A percentile compares a stretch with the other conserved stretches of the same genome.
phyloP scores from a whole-genome alignment of 176 grass and related monocot species.

The Zea luxurians region DNA sequence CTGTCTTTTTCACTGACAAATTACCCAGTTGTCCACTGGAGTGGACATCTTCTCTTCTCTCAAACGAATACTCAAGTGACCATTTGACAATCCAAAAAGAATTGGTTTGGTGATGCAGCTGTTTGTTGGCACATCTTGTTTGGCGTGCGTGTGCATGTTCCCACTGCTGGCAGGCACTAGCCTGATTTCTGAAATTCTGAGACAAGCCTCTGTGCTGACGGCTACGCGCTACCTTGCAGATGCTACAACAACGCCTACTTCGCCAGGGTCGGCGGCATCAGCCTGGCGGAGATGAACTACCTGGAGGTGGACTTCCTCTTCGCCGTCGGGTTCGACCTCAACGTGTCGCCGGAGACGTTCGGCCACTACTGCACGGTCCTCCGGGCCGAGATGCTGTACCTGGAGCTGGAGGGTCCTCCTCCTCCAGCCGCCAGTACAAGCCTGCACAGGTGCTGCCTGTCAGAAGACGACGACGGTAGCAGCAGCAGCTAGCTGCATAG shows the following conservation, averaged over 20 bases:
- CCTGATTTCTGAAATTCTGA: slow-evolving; percentile 15
- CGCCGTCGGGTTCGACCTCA: slow-evolving; percentile 46
- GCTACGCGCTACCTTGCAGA: slow-evolving; percentile 21
- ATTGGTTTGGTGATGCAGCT: slow-evolving; percentile 3
- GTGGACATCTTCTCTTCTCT: neutral
- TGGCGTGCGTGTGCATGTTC: neutral
- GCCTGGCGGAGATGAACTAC: slow-evolving; percentile 61
- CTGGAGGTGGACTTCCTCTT: slow-evolving; percentile 61
- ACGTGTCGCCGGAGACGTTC: slow-evolving; percentile 49
- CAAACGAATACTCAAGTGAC: slow-evolving; percentile 13
- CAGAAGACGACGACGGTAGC: slow-evolving; percentile 38
- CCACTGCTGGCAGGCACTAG: neutral
- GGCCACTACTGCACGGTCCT: slow-evolving; percentile 47
- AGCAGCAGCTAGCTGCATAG: slow-evolving; percentile 41
- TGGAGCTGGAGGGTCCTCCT: slow-evolving; percentile 24
- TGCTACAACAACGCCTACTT: slow-evolving; percentile 56
- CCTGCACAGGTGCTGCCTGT: slow-evolving; percentile 35
- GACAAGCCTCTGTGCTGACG: slow-evolving; percentile 14
- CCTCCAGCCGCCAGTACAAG: slow-evolving; percentile 3
- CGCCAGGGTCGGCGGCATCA: slow-evolving; percentile 52
- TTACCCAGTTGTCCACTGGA: slow-evolving; percentile 25
- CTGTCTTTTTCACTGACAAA: neutral
- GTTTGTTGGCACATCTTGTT: neutral
- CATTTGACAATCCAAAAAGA: slow-evolving; percentile 7
- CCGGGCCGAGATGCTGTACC: slow-evolving; percentile 42